Evolutionary conservation across 2,329 filamentous ascomycete species (phyloP), one percentile per base, ranked within the genome.

Genomic region (Aspergillus candidus): DNA sequence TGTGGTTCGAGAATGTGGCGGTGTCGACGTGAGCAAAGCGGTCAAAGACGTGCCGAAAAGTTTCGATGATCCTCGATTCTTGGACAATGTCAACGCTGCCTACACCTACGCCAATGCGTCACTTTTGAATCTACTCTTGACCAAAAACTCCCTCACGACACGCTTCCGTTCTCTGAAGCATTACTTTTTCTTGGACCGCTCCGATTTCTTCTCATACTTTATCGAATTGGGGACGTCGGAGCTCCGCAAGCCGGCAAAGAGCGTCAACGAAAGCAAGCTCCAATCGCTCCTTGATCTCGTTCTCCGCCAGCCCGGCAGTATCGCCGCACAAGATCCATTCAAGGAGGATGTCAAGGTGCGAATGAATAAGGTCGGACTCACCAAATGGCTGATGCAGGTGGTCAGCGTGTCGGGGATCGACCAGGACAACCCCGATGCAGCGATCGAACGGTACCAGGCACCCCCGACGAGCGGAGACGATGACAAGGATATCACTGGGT

Each of bases 201-300:
- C 93, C 30, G 93, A 98, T 65, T 98, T 95, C 72, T 97, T 98
- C 67, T 89, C 89, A 3, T 94, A 97, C 68, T 98, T 98, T 65
- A 82, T 98, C 47, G 93, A 98, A 62, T 81, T 98, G 14, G 83
- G 88, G 43, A 77, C 86, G 27, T 90, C 89, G 1, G 93, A 98
- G 68, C 76, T 98, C 46, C 86, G 88, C 58, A 96, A 96, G 63
- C 84, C 86, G 29, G 87, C 90, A 46, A 88, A 88, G 62, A 78
- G 78, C 42, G 89, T 97, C 66, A 98, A 97, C 60, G 86, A 87
- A 43, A 83, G 83, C 65, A 98, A 98, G 66, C 75, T 98, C 34
- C 93, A 98, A 65, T 96, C 89, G 8, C 74, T 98, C 22, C 79
- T 98, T n/a, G 93, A 98, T 64, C 78, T 97, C 18, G 91, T 96